Evolutionary conservation across 306 rosid genomes (phyloP).

Genomic region (Arachis hypogaea): DNA sequence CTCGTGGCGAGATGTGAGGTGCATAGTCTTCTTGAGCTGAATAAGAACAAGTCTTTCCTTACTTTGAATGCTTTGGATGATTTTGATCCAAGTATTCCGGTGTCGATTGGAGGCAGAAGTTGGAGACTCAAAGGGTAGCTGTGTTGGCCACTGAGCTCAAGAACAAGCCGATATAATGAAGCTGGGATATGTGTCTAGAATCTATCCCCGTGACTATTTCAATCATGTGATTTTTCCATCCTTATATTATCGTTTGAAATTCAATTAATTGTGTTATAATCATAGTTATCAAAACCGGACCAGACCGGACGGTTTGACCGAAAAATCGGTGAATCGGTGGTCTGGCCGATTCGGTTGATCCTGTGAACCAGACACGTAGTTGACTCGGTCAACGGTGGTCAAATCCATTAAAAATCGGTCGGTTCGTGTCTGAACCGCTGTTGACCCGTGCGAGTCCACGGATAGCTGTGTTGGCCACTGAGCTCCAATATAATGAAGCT

Average conservation of each 20-base stretch:
- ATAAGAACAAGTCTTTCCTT: constrained; percentile 84
- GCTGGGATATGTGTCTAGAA: constrained; percentile 88
- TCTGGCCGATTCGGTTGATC: too few species aligned
- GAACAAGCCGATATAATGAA: constrained; percentile 99
- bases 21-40: constrained; percentile 87
- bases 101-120: constrained; percentile 93
- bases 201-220: constrained; percentile 93
- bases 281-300: too few species aligned
- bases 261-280: too few species aligned
- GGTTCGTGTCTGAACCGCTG: too few species aligned
- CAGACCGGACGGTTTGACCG: too few species aligned
- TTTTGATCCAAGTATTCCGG: constrained; percentile 89
- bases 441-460: constrained; percentile 11
- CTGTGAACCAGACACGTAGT: too few species aligned
- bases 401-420: too few species aligned
- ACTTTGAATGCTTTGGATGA: constrained; percentile 89
- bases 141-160: constrained; percentile 95
- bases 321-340: too few species aligned
- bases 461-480: constrained; percentile 97
- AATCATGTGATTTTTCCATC: constrained; percentile 72
- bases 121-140: constrained; percentile 97
- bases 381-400: too few species aligned
- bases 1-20: constrained; percentile 91
- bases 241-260: too few species aligned
- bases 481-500: constrained; percentile 93